Percentiles rank a stretch among this genome's conserved stretches.
These are phyloP conservation scores for Nicotiana benthamiana DNA, from an alignment of 257 asterid genomes.

Conservation along the genomic window DNA sequence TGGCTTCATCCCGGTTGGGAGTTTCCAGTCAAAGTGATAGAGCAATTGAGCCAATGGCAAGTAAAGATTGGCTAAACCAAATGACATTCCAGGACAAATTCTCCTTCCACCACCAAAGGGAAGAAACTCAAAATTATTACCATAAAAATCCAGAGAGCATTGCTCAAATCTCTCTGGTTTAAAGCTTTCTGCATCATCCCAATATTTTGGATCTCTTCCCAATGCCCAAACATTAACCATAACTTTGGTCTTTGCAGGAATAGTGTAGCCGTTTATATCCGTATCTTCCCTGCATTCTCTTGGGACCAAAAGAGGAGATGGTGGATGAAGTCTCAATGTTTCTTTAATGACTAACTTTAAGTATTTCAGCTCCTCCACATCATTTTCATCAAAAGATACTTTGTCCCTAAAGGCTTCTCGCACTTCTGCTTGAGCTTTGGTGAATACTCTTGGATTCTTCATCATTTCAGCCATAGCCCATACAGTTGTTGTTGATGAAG, in stretches of 20 bases:
- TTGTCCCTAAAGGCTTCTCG: neutral
- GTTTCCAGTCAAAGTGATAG: neutral
- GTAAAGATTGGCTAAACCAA: conserved; percentile 4
- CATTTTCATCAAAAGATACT: neutral
- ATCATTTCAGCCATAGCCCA: conserved; percentile 7
- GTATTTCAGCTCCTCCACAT: neutral
- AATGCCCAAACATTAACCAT: neutral
- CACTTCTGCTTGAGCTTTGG: neutral
- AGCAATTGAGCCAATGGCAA: neutral
- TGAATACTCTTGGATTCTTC: neutral
- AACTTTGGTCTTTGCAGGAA: neutral
- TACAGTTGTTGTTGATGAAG: neutral
- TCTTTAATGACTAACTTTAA: neutral
- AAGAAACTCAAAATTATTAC: neutral
- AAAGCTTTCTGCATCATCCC: neutral
- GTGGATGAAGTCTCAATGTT: neutral
- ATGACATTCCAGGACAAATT: neutral
- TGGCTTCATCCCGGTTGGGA: neutral
- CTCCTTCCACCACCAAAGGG: neutral
- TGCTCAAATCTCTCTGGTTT: neutral
- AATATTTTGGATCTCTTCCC: neutral
- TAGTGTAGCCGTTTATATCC: neutral
- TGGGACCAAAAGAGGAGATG: neutral
- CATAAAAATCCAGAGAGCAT: neutral
- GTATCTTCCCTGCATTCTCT: conserved; percentile 1